Evolutionary conservation across 2,329 filamentous ascomycete genomes (phyloP).

Genomic region (Diplodia corticola): DNA sequence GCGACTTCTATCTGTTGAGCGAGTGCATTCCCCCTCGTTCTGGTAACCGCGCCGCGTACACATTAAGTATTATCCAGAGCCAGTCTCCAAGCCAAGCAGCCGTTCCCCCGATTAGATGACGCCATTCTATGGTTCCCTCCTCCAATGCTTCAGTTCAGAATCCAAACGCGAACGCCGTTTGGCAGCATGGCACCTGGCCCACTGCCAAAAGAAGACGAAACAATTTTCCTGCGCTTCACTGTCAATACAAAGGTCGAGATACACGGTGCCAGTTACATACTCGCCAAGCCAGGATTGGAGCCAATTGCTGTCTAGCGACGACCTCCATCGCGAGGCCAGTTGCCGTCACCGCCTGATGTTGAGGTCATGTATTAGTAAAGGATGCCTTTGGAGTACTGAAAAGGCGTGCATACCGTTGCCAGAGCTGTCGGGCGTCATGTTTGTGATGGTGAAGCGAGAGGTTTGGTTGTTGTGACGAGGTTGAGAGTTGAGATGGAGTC

Average conservation of each 20-base stretch:
- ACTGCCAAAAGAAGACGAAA: not conserved
- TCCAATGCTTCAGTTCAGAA: not conserved
- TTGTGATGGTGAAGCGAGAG: not conserved
- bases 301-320: not conserved
- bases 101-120: not conserved
- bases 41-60: not conserved
- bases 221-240: not conserved
- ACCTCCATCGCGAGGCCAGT: conserved; percentile 3
- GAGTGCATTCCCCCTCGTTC: not conserved
- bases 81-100: not conserved
- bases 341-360: not conserved
- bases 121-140: not conserved
- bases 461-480: not conserved
- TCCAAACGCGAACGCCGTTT: not conserved
- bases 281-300: no score
- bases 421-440: not conserved
- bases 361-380: not conserved
- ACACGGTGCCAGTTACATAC: not conserved
- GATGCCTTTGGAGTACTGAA: not conserved
- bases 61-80: not conserved
- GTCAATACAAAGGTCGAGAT: not conserved
- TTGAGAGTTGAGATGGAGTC: not conserved
- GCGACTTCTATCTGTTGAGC: not conserved
- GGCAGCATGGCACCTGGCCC: not conserved
- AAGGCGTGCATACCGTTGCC: not conserved